phyloP scores from a whole-genome alignment of 345 rosid genomes.

The Dipteronia dyeriana region DNA sequence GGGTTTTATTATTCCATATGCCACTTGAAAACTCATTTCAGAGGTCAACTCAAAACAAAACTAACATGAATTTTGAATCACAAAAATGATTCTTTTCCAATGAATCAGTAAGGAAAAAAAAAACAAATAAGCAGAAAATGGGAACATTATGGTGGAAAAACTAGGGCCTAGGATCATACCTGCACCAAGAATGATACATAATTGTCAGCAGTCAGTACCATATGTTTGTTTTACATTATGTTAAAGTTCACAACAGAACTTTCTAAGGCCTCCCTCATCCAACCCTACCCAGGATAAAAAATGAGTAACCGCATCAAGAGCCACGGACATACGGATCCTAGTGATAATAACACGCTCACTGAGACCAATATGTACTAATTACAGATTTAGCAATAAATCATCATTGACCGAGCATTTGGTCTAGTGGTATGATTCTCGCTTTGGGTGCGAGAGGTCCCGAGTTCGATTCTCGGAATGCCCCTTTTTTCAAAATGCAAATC shows the following conservation, averaged over 20 bases:
- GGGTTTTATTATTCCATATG: background rate
- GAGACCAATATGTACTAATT: too few relatives aligned
- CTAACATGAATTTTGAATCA: background rate
- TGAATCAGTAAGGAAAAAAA: background rate
- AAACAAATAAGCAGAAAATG: background rate
- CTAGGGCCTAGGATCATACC: background rate
- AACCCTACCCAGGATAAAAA: background rate
- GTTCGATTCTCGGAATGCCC: conserved; percentile 52
- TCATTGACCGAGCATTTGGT: too few relatives aligned
- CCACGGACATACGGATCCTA: too few relatives aligned
- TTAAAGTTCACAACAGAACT: too few relatives aligned
- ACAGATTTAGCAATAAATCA: too few relatives aligned
- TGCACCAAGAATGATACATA: background rate
- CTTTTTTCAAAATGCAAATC: background rate
- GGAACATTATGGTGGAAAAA: background rate
- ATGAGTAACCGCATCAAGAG: too few relatives aligned
- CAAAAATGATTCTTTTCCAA: background rate
- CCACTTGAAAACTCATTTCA: background rate
- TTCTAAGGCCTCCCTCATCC: background rate
- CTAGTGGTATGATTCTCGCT: conserved; percentile 68
- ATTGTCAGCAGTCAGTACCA: background rate
- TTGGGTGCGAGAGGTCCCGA: conserved; percentile 59
- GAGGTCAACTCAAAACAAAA: too few relatives aligned
- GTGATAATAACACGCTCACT: too few relatives aligned
- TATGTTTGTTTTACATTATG: background rate